Conservation (phyloP, 2,329 filamentous ascomycete genomes). For the Claviceps spartinae region DNA sequence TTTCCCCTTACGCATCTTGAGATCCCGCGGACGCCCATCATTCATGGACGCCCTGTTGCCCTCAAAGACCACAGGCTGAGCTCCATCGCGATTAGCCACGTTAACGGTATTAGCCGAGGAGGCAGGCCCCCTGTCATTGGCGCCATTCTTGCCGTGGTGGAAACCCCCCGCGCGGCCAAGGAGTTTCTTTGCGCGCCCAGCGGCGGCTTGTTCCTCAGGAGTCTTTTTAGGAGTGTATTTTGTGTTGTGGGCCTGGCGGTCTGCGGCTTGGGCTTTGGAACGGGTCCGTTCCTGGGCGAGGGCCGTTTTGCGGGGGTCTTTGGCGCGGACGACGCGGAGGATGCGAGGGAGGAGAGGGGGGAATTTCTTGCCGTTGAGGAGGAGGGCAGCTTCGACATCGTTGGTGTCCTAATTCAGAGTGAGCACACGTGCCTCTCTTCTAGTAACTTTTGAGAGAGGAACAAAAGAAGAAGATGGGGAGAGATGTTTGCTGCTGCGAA, state of each 20-base stretch:
- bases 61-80: conserved; percentile 67
- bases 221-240: conserved; percentile 58
- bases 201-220: conserved; percentile 53
- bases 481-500: background rate
- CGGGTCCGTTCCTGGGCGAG: conserved; percentile 27
- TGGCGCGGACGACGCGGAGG: conserved; percentile 76
- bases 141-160: conserved; percentile 24
- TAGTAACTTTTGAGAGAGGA: background rate
- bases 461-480: background rate
- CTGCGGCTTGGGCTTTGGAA: conserved; percentile 21
- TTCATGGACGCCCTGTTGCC: conserved; percentile 59
- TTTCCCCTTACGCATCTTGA: conserved; percentile 30
- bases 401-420: conserved; percentile 50
- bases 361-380: conserved; percentile 82
- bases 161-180: conserved; percentile 55
- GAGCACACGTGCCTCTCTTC: background rate
- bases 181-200: conserved; percentile 61
- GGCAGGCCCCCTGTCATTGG: conserved; percentile 9
- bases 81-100: conserved; percentile 14
- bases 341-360: conserved; percentile 85
- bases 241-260: conserved; percentile 25
- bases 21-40: conserved; percentile 48
- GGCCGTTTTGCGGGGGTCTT: conserved; percentile 50
- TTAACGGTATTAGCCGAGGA: conserved; percentile 16
- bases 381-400: conserved; percentile 77